Conservation (phyloP, 345 rosid species). For the Salix suchowensis region DNA sequence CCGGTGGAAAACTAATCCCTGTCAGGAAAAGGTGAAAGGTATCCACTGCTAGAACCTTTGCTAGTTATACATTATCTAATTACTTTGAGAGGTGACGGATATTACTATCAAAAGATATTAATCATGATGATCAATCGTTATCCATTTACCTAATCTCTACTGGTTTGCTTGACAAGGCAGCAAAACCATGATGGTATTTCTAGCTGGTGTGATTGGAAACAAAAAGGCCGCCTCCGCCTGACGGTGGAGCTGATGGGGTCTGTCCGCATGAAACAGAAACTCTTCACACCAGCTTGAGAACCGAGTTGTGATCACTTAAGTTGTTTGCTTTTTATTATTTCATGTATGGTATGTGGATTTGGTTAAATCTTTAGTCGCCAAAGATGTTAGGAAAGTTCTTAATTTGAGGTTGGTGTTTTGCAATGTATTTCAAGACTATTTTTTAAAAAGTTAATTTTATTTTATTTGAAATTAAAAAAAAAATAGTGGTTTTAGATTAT, state of each 20-base stretch:
- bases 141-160: not conserved
- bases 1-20: not conserved
- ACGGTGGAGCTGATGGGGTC: not conserved
- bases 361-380: too few relatives aligned
- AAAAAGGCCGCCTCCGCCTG: not conserved
- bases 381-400: too few relatives aligned
- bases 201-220: not conserved
- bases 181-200: not conserved
- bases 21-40: not conserved
- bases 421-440: too few relatives aligned
- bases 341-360: too few relatives aligned
- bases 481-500: accelerated
- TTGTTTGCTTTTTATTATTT: too few relatives aligned
- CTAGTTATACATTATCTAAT: not conserved
- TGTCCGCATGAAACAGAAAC: not conserved
- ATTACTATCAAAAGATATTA: not conserved
- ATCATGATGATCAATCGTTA: too few relatives aligned
- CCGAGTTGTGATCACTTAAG: too few relatives aligned
- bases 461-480: too few relatives aligned
- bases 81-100: not conserved
- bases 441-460: too few relatives aligned
- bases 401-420: too few relatives aligned
- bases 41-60: not conserved
- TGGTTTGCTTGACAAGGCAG: not conserved
- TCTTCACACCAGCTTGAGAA: not conserved